Percentiles rank a stretch among this genome's conserved stretches.
phyloP scores from a whole-genome alignment of 2,329 filamentous ascomycete genomes.

The Xylariaceae sp. region DNA sequence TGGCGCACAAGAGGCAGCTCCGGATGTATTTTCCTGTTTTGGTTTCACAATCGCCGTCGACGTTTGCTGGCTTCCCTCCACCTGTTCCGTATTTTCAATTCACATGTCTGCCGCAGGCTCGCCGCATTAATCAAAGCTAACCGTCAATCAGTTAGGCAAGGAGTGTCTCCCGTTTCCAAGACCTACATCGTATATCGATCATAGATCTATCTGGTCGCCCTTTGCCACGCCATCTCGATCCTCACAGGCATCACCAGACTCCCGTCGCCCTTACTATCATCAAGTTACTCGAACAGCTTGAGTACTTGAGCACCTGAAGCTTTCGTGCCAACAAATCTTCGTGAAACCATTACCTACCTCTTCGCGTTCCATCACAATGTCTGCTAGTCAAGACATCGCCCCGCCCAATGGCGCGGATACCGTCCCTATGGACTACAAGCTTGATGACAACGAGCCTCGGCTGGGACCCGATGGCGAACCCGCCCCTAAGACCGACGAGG shows the following conservation, averaged over 20 bases:
- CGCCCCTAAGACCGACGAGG: slow-evolving; percentile 87
- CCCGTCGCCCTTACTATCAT: background rate
- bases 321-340: slow-evolving; percentile 16
- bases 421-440: slow-evolving; percentile 56
- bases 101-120: slow-evolving; percentile 24
- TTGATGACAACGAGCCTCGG: slow-evolving; percentile 56
- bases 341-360: slow-evolving; percentile 12
- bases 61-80: slow-evolving; percentile 4
- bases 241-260: slow-evolving; percentile 4
- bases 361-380: slow-evolving; percentile 45
- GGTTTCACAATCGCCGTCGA: slow-evolving; percentile 1
- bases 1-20: background rate
- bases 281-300: background rate
- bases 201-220: slow-evolving; percentile 10
- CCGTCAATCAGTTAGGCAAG: slow-evolving; percentile 23
- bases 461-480: slow-evolving; percentile 70
- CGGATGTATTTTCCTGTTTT: background rate
- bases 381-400: slow-evolving; percentile 53
- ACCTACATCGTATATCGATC: slow-evolving; percentile 20
- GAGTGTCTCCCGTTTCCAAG: slow-evolving; percentile 20
- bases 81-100: slow-evolving; percentile 10
- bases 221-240: slow-evolving; percentile 11
- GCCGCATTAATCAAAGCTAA: slow-evolving; percentile 32
- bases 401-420: slow-evolving; percentile 57
- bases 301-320: background rate